Percentiles rank a stretch among this genome's conserved stretches.
Conservation (phyloP, 78 protist genomes). For the Dictyostelium purpureum region DNA sequence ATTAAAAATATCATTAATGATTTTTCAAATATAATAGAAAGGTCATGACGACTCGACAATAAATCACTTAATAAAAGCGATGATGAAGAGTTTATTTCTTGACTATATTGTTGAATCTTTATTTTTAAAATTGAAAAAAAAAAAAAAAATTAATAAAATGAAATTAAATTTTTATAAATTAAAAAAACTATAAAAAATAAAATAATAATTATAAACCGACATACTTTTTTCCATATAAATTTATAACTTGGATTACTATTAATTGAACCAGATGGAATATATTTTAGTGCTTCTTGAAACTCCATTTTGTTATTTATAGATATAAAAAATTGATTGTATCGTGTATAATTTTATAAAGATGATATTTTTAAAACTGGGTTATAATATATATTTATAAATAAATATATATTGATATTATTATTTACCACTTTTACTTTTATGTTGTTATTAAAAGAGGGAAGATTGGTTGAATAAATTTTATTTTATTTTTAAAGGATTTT, state of each 20-base stretch:
- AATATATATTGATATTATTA: too few relatives aligned
- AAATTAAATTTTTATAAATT: neutral
- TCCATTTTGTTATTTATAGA: neutral
- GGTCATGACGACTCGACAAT: neutral
- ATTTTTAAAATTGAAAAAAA: neutral
- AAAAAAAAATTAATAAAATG: neutral
- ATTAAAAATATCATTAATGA: conserved; percentile 22
- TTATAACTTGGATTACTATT: neutral
- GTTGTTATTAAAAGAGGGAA: too few relatives aligned
- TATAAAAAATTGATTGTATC: too few relatives aligned
- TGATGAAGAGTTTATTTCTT: conserved; percentile 3
- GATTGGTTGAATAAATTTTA: too few relatives aligned
- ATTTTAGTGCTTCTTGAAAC: conserved; percentile 2
- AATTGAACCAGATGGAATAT: neutral
- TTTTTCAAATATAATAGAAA: conserved; percentile 37
- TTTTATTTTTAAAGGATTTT: too few relatives aligned
- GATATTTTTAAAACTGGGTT: too few relatives aligned
- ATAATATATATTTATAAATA: too few relatives aligned
- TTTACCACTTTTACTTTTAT: too few relatives aligned
- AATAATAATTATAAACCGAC: neutral
- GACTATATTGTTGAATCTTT: conserved; percentile 22
- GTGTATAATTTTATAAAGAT: too few relatives aligned
- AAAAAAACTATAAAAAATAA: neutral
- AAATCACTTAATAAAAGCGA: neutral
- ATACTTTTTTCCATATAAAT: conserved; percentile 3